Percentiles rank a stretch among this genome's conserved stretches.
phyloP scores from a whole-genome alignment of 148 eudicot genomes.

The Nepenthes mirabilis region DNA sequence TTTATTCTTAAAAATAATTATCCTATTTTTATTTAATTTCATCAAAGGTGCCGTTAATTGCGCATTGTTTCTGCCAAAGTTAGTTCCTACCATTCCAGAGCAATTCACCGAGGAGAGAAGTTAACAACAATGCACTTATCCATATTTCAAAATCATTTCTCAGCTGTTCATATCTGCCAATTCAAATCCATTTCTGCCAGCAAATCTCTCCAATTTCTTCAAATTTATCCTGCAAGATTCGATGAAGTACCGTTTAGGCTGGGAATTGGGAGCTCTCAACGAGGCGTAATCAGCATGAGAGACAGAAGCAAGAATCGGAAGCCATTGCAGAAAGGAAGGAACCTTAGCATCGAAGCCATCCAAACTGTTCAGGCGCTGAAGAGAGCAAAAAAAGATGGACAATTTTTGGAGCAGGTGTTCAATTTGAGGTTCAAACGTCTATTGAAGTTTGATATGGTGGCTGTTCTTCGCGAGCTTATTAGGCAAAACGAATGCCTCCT shows the following conservation, averaged over 20 bases:
- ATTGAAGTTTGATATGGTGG: slow-evolving; percentile 51
- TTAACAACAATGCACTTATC: too few relatives aligned
- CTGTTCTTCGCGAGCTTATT: slow-evolving; percentile 55
- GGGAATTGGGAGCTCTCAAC: background rate
- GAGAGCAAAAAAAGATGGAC: slow-evolving; percentile 18
- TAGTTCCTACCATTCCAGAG: too few relatives aligned
- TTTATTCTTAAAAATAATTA: too few relatives aligned
- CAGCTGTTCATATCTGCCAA: background rate
- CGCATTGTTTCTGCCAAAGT: too few relatives aligned
- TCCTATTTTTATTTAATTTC: too few relatives aligned
- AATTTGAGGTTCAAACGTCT: slow-evolving; percentile 27
- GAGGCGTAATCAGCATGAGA: slow-evolving; percentile 26
- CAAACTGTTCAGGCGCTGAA: slow-evolving; percentile 49
- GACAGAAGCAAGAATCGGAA: slow-evolving; percentile 69
- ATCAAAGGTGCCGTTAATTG: too few relatives aligned
- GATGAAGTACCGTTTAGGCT: too few relatives aligned
- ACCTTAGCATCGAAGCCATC: slow-evolving; percentile 54
- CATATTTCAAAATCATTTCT: background rate
- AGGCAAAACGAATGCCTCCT: slow-evolving; percentile 37
- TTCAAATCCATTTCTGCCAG: too few relatives aligned
- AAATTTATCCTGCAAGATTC: too few relatives aligned
- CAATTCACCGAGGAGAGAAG: too few relatives aligned
- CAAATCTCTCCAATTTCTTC: too few relatives aligned
- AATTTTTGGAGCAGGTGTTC: slow-evolving; percentile 19
- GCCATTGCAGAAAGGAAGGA: slow-evolving; percentile 51